Percentiles rank a stretch among this genome's conserved stretches.
Conservation (phyloP, 1,284 basidiomycete genomes). For the Cerrena zonata region DNA sequence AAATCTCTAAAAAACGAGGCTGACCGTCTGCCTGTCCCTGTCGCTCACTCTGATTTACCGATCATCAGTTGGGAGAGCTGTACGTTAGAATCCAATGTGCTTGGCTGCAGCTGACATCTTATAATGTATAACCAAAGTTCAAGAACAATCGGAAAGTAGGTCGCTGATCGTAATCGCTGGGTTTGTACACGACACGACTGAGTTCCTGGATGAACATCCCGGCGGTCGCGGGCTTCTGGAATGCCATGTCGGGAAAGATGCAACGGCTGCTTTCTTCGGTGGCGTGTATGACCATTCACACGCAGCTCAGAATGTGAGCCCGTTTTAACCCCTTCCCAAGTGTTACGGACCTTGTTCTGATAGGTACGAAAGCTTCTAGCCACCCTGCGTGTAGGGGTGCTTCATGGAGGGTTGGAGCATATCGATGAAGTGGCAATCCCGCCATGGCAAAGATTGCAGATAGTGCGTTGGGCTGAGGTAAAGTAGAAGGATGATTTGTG, state of each 20-base stretch:
- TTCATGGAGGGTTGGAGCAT: slow-evolving; percentile 66
- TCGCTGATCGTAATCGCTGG: slow-evolving; percentile 72
- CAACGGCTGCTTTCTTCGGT: slow-evolving; percentile 78
- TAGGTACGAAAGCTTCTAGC: slow-evolving; percentile 50
- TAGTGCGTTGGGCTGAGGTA: too few species aligned
- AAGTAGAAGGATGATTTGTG: not conserved
- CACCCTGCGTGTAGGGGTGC: slow-evolving; percentile 76
- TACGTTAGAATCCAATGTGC: slow-evolving; percentile 30
- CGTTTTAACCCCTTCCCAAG: slow-evolving; percentile 14
- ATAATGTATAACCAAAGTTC: slow-evolving; percentile 39
- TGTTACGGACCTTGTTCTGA: not conserved
- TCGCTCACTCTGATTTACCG: slow-evolving; percentile 59
- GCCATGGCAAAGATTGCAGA: slow-evolving; percentile 31
- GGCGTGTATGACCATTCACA: slow-evolving; percentile 80
- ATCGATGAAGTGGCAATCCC: slow-evolving; percentile 33
- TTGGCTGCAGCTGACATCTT: not conserved
- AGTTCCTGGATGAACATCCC: slow-evolving; percentile 75
- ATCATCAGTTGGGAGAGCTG: slow-evolving; percentile 78
- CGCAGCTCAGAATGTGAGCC: slow-evolving; percentile 73
- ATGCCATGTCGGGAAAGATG: slow-evolving; percentile 69
- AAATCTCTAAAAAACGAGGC: slow-evolving; percentile 64
- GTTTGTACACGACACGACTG: slow-evolving; percentile 79
- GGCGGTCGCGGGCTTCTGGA: slow-evolving; percentile 65
- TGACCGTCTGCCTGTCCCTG: slow-evolving; percentile 67
- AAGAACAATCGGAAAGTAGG: slow-evolving; percentile 60